These are phyloP conservation scores for Lachnellula subtilissima DNA, from an alignment of 2,329 filamentous ascomycete species.

Conservation along the genomic window DNA sequence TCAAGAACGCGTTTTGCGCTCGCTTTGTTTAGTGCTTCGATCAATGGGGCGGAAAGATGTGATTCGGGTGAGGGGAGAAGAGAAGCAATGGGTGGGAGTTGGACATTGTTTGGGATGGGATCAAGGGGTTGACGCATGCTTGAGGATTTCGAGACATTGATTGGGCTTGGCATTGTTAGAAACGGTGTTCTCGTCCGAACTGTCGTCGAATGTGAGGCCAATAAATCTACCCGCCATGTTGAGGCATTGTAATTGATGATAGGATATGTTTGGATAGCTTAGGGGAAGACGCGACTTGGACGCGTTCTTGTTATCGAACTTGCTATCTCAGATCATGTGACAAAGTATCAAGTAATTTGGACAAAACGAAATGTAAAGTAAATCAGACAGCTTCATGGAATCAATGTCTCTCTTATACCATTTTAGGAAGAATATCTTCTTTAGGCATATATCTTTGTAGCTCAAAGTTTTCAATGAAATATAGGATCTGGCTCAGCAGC, in stretches of 20 bases:
- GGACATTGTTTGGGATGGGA: background rate
- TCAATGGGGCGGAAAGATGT: background rate
- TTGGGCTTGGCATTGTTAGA: background rate
- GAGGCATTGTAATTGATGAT: background rate
- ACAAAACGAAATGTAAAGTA: too few species aligned
- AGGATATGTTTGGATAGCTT: background rate
- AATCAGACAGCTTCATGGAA: too few species aligned
- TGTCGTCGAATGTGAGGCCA: background rate
- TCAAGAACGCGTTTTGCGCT: background rate
- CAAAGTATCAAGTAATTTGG: background rate
- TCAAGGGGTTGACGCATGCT: background rate
- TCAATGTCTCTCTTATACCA: too few species aligned
- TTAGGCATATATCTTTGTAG: too few species aligned
- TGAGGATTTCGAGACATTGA: background rate
- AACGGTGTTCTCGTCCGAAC: background rate
- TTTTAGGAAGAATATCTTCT: too few species aligned
- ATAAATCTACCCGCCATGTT: background rate
- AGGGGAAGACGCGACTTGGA: background rate
- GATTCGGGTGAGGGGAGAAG: background rate
- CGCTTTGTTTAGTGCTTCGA: background rate
- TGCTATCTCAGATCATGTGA: background rate
- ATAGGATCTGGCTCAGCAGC: too few species aligned
- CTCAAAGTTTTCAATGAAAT: too few species aligned
- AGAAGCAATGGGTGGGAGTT: background rate
- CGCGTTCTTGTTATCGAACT: background rate